Evolutionary conservation across 108 stramenopile species (phyloP).

Genomic region (Parmales sp.): DNA sequence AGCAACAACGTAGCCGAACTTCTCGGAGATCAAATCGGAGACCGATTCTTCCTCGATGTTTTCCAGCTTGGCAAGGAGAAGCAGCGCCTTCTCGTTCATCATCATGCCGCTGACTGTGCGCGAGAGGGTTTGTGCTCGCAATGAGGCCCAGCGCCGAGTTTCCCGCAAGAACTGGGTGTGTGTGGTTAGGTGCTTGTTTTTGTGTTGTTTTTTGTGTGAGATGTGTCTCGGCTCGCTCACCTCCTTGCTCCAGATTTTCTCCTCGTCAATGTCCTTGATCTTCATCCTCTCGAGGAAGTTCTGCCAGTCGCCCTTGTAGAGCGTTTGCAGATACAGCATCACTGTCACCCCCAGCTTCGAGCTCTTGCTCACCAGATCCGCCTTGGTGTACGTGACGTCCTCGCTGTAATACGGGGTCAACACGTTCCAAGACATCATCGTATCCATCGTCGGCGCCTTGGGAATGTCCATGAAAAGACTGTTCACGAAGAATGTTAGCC

Average conservation of each 20-base stretch:
- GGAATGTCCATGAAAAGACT: slow-evolving; percentile 98
- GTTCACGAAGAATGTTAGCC: slow-evolving; percentile 94
- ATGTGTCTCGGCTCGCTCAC: too few species aligned
- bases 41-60: slow-evolving; percentile 73
- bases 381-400: slow-evolving; percentile 84
- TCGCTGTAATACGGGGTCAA: slow-evolving; percentile 96
- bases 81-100: slow-evolving; percentile 92
- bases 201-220: too few species aligned
- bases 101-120: slow-evolving; percentile 97
- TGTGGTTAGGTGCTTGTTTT: neutral
- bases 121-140: slow-evolving; percentile 87
- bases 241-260: slow-evolving; percentile 76
- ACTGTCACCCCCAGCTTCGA: slow-evolving; percentile 87
- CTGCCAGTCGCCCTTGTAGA: slow-evolving; percentile 87
- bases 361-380: slow-evolving; percentile 75
- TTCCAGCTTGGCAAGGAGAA: slow-evolving; percentile 85
- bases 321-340: slow-evolving; percentile 86
- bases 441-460: slow-evolving; percentile 80
- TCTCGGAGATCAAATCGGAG: slow-evolving; percentile 81
- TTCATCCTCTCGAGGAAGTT: slow-evolving; percentile 83
- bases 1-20: slow-evolving; percentile 93
- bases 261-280: slow-evolving; percentile 65
- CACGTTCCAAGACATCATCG: slow-evolving; percentile 93
- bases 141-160: slow-evolving; percentile 90
- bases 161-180: too few species aligned